phyloP scores from a whole-genome alignment of 345 rosid genomes.

The Hibiscus mutabilis region DNA sequence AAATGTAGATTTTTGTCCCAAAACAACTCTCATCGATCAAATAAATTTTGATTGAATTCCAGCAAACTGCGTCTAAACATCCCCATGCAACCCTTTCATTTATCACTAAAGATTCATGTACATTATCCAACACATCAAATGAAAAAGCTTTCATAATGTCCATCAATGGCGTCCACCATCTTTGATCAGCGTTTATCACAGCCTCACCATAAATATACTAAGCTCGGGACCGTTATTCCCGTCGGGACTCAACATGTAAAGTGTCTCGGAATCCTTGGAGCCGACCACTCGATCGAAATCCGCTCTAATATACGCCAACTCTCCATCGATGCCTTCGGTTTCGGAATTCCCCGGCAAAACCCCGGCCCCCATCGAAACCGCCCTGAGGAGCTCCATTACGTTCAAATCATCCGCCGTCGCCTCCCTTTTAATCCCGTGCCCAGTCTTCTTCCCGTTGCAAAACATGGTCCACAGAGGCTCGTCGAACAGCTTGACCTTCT shows the following conservation, averaged over 20 bases:
- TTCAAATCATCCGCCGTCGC: conserved; percentile 55
- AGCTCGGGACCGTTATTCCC: conserved; percentile 78
- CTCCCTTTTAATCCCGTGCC: not conserved
- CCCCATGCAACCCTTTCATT: too few relatives aligned
- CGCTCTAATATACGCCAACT: conserved; percentile 75
- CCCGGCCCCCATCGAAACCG: conserved; percentile 88
- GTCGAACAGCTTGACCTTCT: conserved; percentile 40
- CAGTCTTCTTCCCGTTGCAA: not conserved
- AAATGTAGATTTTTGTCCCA: too few relatives aligned
- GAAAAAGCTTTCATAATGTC: not conserved
- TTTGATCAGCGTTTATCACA: conserved; percentile 21
- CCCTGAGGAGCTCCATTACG: conserved; percentile 69
- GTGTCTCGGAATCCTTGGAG: conserved; percentile 74
- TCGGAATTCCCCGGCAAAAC: conserved; percentile 68
- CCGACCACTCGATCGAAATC: conserved; percentile 74
- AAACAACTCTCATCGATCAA: too few relatives aligned
- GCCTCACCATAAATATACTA: conserved; percentile 64
- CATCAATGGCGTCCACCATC: not conserved
- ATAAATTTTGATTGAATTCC: too few relatives aligned
- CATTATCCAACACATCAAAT: too few relatives aligned
- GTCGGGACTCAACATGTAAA: conserved; percentile 82
- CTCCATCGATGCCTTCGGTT: conserved; percentile 57
- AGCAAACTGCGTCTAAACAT: too few relatives aligned
- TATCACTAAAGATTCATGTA: too few relatives aligned
- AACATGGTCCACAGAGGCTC: conserved; percentile 83